A percentile compares a stretch with the other conserved stretches of the same genome.
Evolutionary conservation across 2,329 filamentous ascomycete species (phyloP).

Genomic region (Geosmithia flava): DNA sequence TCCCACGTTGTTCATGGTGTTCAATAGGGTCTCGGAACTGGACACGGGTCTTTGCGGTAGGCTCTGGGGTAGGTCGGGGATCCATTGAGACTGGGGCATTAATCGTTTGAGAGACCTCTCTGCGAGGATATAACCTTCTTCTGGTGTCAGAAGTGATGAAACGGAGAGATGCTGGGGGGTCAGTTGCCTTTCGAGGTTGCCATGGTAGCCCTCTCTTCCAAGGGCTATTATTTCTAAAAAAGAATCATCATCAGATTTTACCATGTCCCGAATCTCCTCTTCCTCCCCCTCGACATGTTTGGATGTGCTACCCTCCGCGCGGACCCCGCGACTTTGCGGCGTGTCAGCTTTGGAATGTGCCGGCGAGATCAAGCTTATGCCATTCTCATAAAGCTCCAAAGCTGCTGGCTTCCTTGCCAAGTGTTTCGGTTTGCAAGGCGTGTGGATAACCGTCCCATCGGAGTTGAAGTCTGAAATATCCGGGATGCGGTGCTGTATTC

Average conservation of each 20-base stretch:
- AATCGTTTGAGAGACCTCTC: background rate
- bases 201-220: background rate
- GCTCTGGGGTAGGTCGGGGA: background rate
- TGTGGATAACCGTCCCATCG: constrained; percentile 23
- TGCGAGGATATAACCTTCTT: background rate
- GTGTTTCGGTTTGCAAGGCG: constrained; percentile 13
- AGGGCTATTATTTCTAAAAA: constrained; percentile 7
- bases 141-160: background rate
- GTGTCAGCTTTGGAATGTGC: background rate
- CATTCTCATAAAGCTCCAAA: constrained; percentile 18
- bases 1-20: background rate
- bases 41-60: background rate
- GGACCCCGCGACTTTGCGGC: background rate
- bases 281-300: no score
- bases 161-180: background rate
- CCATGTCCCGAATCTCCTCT: background rate
- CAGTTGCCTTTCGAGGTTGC: background rate
- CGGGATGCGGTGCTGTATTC: background rate
- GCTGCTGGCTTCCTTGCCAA: constrained; percentile 7
- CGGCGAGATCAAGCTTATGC: constrained; percentile 11
- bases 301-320: no score
- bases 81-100: background rate
- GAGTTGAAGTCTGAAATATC: background rate
- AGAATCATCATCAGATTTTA: constrained; percentile 3
- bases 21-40: background rate